phyloP scores from a whole-genome alignment of 805 yeast species.

The Hanseniaspora hatyaiensis region DNA sequence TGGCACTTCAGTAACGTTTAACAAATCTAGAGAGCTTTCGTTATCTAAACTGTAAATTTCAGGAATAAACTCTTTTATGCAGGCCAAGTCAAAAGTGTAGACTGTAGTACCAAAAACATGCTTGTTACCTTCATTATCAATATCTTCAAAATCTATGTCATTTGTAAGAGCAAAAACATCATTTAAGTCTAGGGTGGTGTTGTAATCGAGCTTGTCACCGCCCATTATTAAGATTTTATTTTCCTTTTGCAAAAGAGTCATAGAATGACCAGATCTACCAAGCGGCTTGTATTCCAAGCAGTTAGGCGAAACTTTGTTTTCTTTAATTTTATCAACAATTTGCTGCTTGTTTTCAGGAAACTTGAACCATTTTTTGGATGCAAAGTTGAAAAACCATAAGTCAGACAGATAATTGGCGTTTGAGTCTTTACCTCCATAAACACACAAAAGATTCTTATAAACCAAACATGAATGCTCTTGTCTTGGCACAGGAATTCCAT shows the following conservation, averaged over 20 bases:
- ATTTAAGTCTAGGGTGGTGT: conserved; percentile 7
- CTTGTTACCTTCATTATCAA: conserved; percentile 32
- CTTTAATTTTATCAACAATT: conserved; percentile 28
- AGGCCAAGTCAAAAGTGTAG: conserved; percentile 47
- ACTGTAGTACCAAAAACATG: conserved; percentile 46
- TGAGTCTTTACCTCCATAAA: conserved; percentile 79
- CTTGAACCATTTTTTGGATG: conserved; percentile 60
- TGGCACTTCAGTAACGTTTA: neutral
- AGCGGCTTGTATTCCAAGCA: conserved; percentile 39
- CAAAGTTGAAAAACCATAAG: conserved; percentile 64
- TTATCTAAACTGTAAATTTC: conserved; percentile 25
- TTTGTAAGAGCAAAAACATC: conserved; percentile 12
- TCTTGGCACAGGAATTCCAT: conserved; percentile 58
- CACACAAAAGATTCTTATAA: conserved; percentile 64
- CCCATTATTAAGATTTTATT: conserved; percentile 78
- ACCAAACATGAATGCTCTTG: conserved; percentile 85
- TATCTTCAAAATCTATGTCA: conserved; percentile 35
- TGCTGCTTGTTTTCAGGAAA: conserved; percentile 31
- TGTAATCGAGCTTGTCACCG: conserved; percentile 67
- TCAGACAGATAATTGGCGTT: conserved; percentile 57
- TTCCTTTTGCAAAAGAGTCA: conserved; percentile 50
- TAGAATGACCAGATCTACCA: conserved; percentile 82
- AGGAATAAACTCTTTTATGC: conserved; percentile 30
- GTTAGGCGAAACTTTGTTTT: conserved; percentile 14
- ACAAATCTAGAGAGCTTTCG: conserved; percentile 7